Conservation (phyloP, 2,329 filamentous ascomycete genomes). For the Penicillium sp. region DNA sequence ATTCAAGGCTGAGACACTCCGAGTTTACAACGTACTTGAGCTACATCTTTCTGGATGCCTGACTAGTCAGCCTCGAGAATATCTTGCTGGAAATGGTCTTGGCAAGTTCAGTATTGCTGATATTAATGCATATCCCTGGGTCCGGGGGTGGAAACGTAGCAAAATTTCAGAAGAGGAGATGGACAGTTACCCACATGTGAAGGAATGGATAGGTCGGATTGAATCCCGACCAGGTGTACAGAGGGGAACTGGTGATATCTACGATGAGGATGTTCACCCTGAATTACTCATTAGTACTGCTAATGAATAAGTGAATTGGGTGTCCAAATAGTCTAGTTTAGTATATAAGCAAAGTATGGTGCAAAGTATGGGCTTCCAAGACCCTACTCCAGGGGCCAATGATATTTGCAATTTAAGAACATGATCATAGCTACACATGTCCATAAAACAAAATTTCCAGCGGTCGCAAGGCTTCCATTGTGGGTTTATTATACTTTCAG, state of each 20-base stretch:
- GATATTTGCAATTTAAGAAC: background rate
- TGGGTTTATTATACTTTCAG: too few relatives aligned
- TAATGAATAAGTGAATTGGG: background rate
- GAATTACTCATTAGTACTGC: background rate
- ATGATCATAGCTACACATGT: background rate
- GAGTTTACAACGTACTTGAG: background rate
- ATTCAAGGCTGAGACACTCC: background rate
- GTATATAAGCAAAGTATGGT: background rate
- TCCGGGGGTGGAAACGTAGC: background rate
- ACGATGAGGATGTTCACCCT: background rate
- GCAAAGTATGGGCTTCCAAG: background rate
- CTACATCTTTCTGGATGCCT: background rate
- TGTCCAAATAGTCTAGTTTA: background rate
- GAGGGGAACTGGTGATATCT: background rate
- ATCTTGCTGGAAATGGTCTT: background rate
- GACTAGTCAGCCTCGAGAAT: background rate
- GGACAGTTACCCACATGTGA: background rate
- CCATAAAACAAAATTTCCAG: background rate
- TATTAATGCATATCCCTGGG: background rate
- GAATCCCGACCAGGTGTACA: background rate
- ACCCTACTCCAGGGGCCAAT: background rate
- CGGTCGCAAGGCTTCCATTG: too few relatives aligned
- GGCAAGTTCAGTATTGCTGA: background rate
- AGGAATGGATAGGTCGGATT: background rate
- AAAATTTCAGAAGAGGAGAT: background rate